A percentile compares a stretch with the other conserved stretches of the same genome.
Conservation (phyloP, 2,329 filamentous ascomycete genomes). For the Phaeoacremonium minimum region DNA sequence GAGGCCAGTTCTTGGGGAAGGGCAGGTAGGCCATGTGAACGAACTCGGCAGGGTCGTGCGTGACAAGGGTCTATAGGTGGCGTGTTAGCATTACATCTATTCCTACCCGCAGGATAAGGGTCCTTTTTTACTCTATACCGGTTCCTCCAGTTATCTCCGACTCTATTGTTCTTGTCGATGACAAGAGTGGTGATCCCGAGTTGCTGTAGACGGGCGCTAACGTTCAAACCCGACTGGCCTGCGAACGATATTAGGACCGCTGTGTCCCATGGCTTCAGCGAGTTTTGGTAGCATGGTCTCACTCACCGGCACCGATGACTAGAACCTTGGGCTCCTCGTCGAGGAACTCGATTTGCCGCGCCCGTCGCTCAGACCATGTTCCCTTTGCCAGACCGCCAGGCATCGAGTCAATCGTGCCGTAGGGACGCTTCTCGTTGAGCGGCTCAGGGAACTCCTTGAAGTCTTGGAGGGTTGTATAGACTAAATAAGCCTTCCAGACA, state of each 20-base stretch:
- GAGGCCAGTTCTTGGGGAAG: slow-evolving; percentile 58
- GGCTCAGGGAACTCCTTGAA: slow-evolving; percentile 24
- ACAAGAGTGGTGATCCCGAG: slow-evolving; percentile 45
- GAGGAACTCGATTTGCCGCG: slow-evolving; percentile 18
- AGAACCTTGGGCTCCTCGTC: slow-evolving; percentile 10
- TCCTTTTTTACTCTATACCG: too few relatives aligned
- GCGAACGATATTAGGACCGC: too few relatives aligned
- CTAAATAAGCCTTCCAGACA: slow-evolving; percentile 27
- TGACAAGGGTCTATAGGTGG: slow-evolving; percentile 35
- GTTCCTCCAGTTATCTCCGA: slow-evolving; percentile 58
- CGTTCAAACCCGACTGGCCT: too few relatives aligned
- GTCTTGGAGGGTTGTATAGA: slow-evolving; percentile 26
- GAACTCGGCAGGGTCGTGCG: slow-evolving; percentile 62
- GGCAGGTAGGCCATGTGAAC: slow-evolving; percentile 56
- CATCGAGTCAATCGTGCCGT: too few relatives aligned
- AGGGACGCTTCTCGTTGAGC: too few relatives aligned
- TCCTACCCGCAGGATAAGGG: too few relatives aligned
- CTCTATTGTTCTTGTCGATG: slow-evolving; percentile 42
- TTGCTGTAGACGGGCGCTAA: slow-evolving; percentile 50
- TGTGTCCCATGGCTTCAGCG: not conserved
- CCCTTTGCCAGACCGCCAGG: slow-evolving; percentile 28
- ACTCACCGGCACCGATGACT: slow-evolving; percentile 20
- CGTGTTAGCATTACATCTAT: too few relatives aligned
- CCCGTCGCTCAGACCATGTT: slow-evolving; percentile 22
- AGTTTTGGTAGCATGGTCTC: not conserved